Conservation (phyloP, 257 asterid species). For the Scutellaria minor region DNA sequence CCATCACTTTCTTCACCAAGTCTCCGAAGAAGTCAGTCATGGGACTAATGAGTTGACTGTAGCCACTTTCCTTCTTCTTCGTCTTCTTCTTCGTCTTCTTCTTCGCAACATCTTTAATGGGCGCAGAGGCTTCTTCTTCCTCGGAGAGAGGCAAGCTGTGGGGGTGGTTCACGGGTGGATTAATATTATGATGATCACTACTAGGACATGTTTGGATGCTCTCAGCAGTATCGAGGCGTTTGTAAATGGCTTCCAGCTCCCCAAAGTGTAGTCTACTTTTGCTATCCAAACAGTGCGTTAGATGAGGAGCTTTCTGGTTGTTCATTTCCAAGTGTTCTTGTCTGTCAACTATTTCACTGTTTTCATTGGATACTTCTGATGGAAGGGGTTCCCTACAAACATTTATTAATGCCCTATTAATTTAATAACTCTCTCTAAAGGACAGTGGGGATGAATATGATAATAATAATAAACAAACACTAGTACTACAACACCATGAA, state of each 20-base stretch:
- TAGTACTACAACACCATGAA: no score
- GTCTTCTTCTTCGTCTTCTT: conserved; percentile 37
- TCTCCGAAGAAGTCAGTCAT: conserved; percentile 50
- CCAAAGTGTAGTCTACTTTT: conserved; percentile 44
- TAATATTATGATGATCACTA: conserved; percentile 9
- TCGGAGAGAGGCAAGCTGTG: conserved; percentile 14
- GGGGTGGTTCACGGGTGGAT: conserved; percentile 20
- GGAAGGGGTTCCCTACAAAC: conserved; percentile 59
- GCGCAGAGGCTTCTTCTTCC: conserved; percentile 34
- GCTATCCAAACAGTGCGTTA: conserved; percentile 37
- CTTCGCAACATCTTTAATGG: neutral
- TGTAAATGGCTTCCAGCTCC: conserved; percentile 71
- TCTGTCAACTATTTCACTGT: conserved; percentile 52
- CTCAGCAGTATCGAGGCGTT: conserved; percentile 36
- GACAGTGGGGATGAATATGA: neutral
- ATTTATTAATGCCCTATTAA: conserved; percentile 20
- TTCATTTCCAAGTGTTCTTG: conserved; percentile 35
- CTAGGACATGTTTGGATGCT: conserved; percentile 46
- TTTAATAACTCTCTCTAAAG: neutral
- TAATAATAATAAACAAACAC: no score
- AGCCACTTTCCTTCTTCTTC: conserved; percentile 8
- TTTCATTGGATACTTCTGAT: conserved; percentile 53
- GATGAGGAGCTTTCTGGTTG: conserved; percentile 29
- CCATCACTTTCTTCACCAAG: conserved; percentile 51
- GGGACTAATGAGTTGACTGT: conserved; percentile 27